A percentile compares a stretch with the other conserved stretches of the same genome.
Evolutionary conservation across 768 basidiomycete genomes (phyloP).

Genomic region (Clitopilus hobsonii): DNA sequence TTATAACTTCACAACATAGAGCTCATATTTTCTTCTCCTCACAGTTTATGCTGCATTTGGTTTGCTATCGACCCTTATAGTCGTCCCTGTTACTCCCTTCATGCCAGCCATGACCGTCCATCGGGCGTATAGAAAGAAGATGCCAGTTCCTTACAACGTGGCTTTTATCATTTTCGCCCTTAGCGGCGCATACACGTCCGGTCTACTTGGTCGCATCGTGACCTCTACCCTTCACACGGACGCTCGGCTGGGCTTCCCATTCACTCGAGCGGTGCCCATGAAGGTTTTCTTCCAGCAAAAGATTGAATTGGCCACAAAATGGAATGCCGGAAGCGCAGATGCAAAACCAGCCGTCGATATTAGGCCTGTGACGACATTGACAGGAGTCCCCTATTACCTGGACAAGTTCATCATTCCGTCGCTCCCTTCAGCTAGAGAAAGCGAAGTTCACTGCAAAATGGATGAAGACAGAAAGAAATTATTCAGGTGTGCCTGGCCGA

Average conservation of each 20-base stretch:
- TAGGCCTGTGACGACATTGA: slow-evolving; percentile 38
- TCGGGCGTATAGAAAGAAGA: neutral
- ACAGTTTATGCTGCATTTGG: slow-evolving; percentile 49
- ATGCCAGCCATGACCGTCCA: slow-evolving; percentile 15
- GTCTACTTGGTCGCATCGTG: slow-evolving; percentile 6
- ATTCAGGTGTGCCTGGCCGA: slow-evolving; percentile 22
- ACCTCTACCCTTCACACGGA: slow-evolving; percentile 1
- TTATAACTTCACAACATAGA: neutral
- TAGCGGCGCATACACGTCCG: slow-evolving; percentile 35
- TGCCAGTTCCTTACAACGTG: slow-evolving; percentile 6
- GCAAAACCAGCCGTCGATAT: slow-evolving; percentile 8
- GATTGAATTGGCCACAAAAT: slow-evolving; percentile 29
- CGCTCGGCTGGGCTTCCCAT: slow-evolving; percentile 48
- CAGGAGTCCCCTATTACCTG: slow-evolving; percentile 39
- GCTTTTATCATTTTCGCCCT: slow-evolving; percentile 27
- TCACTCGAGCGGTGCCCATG: slow-evolving; percentile 54
- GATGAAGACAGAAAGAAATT: slow-evolving; percentile 14
- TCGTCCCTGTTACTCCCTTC: slow-evolving; percentile 65
- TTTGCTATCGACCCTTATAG: slow-evolving; percentile 41
- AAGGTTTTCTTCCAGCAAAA: slow-evolving; percentile 71
- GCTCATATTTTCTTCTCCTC: neutral
- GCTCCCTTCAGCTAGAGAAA: slow-evolving; percentile 17
- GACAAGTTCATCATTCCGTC: slow-evolving; percentile 32
- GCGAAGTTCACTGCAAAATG: slow-evolving; percentile 10
- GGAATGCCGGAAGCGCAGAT: slow-evolving; percentile 15